phyloP scores from a whole-genome alignment of 345 rosid species.

The Aegle marmelos region DNA sequence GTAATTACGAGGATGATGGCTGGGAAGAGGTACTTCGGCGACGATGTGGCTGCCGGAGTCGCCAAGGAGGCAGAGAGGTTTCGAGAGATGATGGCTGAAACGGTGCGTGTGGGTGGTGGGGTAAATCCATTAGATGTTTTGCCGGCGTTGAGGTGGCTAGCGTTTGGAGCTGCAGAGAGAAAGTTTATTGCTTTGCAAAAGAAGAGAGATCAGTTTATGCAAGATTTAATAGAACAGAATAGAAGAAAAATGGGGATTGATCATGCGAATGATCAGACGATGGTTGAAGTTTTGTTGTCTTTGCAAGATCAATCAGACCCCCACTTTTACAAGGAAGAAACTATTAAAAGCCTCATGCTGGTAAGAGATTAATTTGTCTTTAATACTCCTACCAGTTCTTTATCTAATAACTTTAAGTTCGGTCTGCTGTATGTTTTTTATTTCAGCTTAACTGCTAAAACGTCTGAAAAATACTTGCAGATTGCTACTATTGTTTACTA shows the following conservation, averaged over 20 bases:
- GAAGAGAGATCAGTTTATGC: constrained; percentile 30
- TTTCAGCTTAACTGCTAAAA: no score
- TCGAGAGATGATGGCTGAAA: constrained; percentile 15
- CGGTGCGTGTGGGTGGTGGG: constrained; percentile 11
- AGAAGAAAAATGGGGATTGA: constrained; percentile 1
- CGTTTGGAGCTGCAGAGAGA: constrained; percentile 9
- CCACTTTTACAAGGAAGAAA: constrained; percentile 25
- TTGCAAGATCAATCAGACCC: constrained; percentile 23
- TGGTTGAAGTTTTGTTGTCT: constrained; percentile 32
- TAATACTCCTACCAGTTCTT: no score
- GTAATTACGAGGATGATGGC: constrained; percentile 34
- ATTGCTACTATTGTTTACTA: no score
- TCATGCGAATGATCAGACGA: not conserved
- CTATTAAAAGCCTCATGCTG: constrained; percentile 25
- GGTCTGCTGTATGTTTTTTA: no score
- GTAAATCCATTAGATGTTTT: constrained; percentile 16
- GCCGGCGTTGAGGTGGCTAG: constrained; percentile 20
- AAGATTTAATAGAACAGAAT: constrained; percentile 22
- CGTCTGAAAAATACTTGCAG: no score
- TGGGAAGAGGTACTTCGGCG: constrained; percentile 29
- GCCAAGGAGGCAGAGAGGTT: constrained; percentile 22
- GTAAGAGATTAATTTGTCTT: constrained; percentile 9
- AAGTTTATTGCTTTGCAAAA: constrained; percentile 10
- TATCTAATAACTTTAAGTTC: no score
- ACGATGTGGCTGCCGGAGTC: not conserved